Base-by-base conservation (phyloP, 78 protist species). In the Cavenderia fasciculata region DNA sequence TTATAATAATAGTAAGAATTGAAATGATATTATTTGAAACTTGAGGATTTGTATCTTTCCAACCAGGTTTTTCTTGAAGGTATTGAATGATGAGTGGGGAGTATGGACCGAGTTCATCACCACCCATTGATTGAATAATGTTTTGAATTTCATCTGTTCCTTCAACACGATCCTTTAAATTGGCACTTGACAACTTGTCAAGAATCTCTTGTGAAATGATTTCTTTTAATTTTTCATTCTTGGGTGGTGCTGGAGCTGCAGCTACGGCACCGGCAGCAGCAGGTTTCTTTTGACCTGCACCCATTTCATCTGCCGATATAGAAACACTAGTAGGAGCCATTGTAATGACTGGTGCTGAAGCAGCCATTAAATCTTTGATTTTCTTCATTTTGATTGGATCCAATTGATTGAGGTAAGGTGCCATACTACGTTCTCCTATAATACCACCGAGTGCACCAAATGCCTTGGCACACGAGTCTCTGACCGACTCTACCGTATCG, bases 341-440 rank as follows among this genome's bases (percentile, higher is more conserved):
- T 19, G 63, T 27, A 14, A 59, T 69, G 11, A 77, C 86, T 23
- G 71, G 43, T 21, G 54, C 4, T 7, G 47, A 40, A 16, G 68
- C 72, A 4, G 93, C 86, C 73, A 87, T 87, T 36, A 34, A 57
- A 41, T 87, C 93, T 36, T 65, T 87, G 38, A 87, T 36, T 34
- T 87, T 87, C 46, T 68, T 71, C 41, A 79, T 54, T 59, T 87
- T 87, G 85, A 87, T 87, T 47, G 85, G 73, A 38, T 87, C 93
- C 0, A 87, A 6, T 47, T 87, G 85, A 33, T 65, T 49, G 7
- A 74, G 52, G 52, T 87, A 87, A 1, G 93, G 93, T 12, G 72
- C 75, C 78, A 87, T 75, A 14, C 84, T 72, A 57, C 93, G 59
- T 43, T 87, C 93, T 69, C 93, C 93, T 68, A 87, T 59, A 0